phyloP scores from a whole-genome alignment of 768 basidiomycete species.

The Russula ochroleuca region DNA sequence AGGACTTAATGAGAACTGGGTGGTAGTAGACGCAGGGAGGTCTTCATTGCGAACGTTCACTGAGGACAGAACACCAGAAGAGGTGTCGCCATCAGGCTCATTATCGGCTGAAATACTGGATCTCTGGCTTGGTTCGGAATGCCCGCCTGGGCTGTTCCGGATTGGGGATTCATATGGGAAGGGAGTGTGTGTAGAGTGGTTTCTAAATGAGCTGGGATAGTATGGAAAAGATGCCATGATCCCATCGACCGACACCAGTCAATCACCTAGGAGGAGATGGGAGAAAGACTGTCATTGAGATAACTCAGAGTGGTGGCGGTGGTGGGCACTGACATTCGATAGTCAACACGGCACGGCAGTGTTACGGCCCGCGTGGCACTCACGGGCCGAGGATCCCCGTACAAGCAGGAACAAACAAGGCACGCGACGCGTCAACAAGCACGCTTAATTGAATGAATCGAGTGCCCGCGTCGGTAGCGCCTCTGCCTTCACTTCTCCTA shows the following conservation, averaged over 20 bases:
- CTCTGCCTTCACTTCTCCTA: not conserved
- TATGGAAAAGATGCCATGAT: not conserved
- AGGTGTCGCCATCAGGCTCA: not conserved
- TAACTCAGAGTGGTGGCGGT: no score
- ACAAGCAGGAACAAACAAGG: constrained; percentile 33
- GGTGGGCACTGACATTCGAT: no score
- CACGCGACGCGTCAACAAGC: constrained; percentile 43
- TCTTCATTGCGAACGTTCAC: not conserved
- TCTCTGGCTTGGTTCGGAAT: not conserved
- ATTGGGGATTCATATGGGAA: not conserved
- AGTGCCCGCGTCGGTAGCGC: not conserved
- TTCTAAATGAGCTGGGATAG: not conserved
- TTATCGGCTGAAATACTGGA: not conserved
- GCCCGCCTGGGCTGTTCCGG: not conserved
- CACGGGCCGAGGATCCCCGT: no score
- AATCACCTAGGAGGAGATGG: no score
- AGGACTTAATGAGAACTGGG: not conserved
- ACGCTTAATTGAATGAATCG: constrained; percentile 39
- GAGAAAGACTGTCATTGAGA: no score
- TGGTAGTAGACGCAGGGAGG: not conserved
- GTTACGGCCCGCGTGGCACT: no score
- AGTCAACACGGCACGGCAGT: no score
- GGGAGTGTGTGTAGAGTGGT: not conserved
- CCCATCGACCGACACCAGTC: not conserved
- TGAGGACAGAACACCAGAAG: no score